Evolutionary conservation across 768 basidiomycete genomes (phyloP), one percentile per base, ranked within the genome.

Genomic region (Rubroboletus pulcherrimus): DNA sequence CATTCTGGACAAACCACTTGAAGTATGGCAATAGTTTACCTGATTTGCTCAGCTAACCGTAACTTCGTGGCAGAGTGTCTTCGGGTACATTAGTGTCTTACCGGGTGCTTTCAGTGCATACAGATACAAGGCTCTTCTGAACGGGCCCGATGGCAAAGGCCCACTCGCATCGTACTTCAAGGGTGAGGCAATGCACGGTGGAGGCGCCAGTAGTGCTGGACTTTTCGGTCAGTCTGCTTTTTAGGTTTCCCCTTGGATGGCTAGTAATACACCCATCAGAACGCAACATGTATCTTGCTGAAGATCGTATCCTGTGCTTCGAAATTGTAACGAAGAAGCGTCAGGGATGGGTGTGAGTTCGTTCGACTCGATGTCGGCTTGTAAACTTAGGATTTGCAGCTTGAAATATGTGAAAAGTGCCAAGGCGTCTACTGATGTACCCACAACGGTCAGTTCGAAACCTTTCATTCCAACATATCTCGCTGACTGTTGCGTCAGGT

Each of bases 401-500:
- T 73, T 92, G 63, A 87, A 86, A 71, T 95, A 93, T 67, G 93
- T 95, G 71, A 93, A 93, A 79, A 89, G 84, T 64, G 95, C 95
- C 15, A 93, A 95, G 62, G 95, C 93, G 0, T 82, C 93, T 41
- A 98, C 95, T n/a, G 95, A 98, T 74, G 94, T 96, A 5, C 95
- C 95, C 33, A 88, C 92, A 37, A 80, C 84, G 19, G 86, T 85
- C 46, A 54, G 76, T 66, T 19, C 43, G 42, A 35, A 51, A 24
- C 4, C n/a, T 6, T 53, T 45, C 2, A 15, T 11, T 30, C 24
- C 7, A 1, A 39, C 26, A 14, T 34, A 24, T 44, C 8, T 31
- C 45, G 17, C 52, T 57, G 45, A 61, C 33, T 12, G 4, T 51
- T 45, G 3, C 3, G 4, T 11, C 33, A 84, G 80, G 83, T 96